Base-by-base conservation (phyloP, 1,139 yeast species). In the Pichia sp. region DNA sequence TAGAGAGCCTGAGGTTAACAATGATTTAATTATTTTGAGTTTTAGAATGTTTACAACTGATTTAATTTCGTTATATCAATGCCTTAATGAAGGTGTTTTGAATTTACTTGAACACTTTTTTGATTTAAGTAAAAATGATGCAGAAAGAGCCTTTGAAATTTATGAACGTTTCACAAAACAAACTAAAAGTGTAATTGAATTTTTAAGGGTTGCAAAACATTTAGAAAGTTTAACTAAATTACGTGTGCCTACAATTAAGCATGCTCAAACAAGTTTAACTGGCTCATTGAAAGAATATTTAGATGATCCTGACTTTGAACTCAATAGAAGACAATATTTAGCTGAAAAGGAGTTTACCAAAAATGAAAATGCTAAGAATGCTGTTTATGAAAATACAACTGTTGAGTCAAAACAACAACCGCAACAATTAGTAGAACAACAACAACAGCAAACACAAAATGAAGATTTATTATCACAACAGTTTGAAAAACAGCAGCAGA, bases 181-280 rank as follows among this genome's bases (percentile, higher is more conserved):
- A 66, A 93, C 99, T 0, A 84, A 84, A 52, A 85, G 84, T 64
- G 98, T 91, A 22, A 93, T 93, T 45, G 86, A 84, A 61, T 93
- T 86, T 67, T 75, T 93, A 62, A 81, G 95, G 61, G 84, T 87
- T 22, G 99, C 98, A 7, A 91, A 93, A 65, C 91, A 86, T 66
- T 74, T 88, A 61, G 96, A 89, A 67, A 80, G 83, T 64, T 82
- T 93, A 3, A 89, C 98, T 0, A 90, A 90, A 62, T 73, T 93
- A 56, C 90, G 87, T 64, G 96, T 93, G 33, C 99, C 99, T 30
- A 91, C 96, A 16, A 91, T 93, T 56, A 89, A 89, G 67, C 99
- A 93, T 69, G 97, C 98, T 0, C 98, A 98, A 16, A 91, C 97
- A 2, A 95, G 96, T 30, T 76, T 93, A 61, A 87, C 96, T 10